These are phyloP conservation scores for Eucalyptus shirleyi DNA, from an alignment of 345 rosid species.

Conservation along the genomic window DNA sequence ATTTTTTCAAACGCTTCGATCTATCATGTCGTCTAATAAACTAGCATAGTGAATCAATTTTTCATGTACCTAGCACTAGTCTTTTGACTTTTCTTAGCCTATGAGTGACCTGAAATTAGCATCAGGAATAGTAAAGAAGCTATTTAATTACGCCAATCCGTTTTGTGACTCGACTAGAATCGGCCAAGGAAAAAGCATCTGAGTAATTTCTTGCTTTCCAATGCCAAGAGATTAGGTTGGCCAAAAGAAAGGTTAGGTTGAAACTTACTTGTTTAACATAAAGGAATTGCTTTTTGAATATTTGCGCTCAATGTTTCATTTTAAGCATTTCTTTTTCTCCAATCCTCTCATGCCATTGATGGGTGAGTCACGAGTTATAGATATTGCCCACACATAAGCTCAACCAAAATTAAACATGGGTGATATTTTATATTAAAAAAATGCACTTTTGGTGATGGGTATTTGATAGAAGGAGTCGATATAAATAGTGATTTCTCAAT, in stretches of 20 bases:
- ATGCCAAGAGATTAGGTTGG: background rate
- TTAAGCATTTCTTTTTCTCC: background rate
- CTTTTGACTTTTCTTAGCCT: background rate
- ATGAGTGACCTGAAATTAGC: background rate
- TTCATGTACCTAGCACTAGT: background rate
- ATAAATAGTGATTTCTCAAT: background rate
- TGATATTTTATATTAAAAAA: background rate
- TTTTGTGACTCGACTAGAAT: background rate
- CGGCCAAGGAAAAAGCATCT: background rate
- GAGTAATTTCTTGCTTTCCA: background rate
- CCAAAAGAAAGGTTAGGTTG: background rate
- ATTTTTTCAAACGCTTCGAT: background rate
- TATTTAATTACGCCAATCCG: background rate
- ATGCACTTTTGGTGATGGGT: background rate
- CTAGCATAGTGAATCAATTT: background rate
- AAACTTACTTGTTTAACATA: background rate
- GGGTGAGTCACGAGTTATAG: background rate
- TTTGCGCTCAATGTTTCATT: background rate
- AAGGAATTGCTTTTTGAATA: background rate
- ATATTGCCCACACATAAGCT: background rate
- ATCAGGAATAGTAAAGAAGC: background rate
- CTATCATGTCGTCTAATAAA: background rate
- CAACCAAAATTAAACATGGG: background rate
- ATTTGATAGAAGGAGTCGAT: background rate
- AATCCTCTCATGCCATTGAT: background rate